Evolutionary conservation across 2,329 filamentous ascomycete genomes (phyloP).

Genomic region (Colletotrichum gigasporum): DNA sequence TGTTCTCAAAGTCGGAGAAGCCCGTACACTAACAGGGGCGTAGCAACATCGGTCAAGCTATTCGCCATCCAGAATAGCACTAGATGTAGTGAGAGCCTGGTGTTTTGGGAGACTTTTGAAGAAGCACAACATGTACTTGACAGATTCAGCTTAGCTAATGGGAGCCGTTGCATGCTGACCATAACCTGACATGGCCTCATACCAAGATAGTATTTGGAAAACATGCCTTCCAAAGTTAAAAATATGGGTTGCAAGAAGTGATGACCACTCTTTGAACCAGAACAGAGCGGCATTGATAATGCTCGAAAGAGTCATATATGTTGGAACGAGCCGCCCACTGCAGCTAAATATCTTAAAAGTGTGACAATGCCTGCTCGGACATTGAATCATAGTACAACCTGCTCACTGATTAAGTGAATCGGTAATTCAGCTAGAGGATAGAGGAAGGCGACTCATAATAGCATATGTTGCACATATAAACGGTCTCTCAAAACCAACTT

Average conservation of each 20-base stretch:
- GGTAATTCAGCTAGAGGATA: slow-evolving; percentile 68
- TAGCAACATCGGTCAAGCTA: slow-evolving; percentile 36
- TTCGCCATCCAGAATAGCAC: slow-evolving; percentile 36
- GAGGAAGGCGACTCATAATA: slow-evolving; percentile 62
- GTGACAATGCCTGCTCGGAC: too few species aligned
- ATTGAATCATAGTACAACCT: slow-evolving; percentile 39
- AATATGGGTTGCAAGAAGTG: slow-evolving; percentile 48
- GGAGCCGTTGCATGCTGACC: background rate
- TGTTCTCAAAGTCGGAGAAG: slow-evolving; percentile 37
- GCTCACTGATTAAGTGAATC: slow-evolving; percentile 68
- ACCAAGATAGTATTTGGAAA: slow-evolving; percentile 36
- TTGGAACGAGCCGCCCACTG: slow-evolving; percentile 42
- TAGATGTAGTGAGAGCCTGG: slow-evolving; percentile 35
- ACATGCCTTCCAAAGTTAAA: too few species aligned
- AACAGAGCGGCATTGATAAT: slow-evolving; percentile 24
- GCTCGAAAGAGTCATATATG: slow-evolving; percentile 33
- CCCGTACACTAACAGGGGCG: slow-evolving; percentile 38
- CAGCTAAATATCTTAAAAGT: too few species aligned
- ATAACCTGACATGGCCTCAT: background rate
- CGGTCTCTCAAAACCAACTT: too few species aligned
- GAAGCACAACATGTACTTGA: slow-evolving; percentile 36
- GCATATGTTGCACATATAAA: too few species aligned
- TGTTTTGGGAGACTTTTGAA: slow-evolving; percentile 38
- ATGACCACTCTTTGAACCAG: slow-evolving; percentile 46
- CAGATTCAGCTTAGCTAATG: background rate